Evolutionary conservation across 352 stramenopile species (phyloP).

Genomic region (Phytopythium ostracodes): DNA sequence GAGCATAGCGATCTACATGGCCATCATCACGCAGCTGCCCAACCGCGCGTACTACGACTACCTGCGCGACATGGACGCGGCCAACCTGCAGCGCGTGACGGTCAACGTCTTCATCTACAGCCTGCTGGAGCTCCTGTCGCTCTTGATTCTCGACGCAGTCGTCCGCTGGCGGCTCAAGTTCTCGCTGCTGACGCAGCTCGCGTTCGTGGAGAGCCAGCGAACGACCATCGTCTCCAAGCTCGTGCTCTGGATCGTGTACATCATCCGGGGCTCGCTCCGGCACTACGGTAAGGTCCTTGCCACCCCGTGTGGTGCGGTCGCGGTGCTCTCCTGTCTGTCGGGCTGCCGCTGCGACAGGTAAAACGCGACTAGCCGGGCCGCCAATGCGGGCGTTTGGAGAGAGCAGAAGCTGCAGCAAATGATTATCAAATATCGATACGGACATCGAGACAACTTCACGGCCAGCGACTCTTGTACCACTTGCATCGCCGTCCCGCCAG

Average conservation of each 20-base stretch:
- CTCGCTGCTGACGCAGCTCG: constrained; percentile 22
- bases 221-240: constrained; percentile 20
- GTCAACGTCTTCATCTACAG: constrained; percentile 16
- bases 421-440: too few relatives aligned
- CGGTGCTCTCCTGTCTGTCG: not conserved
- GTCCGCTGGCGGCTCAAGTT: constrained; percentile 16
- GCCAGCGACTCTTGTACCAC: too few relatives aligned
- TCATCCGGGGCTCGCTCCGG: constrained; percentile 24
- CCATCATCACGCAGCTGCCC: constrained; percentile 17
- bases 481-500: too few relatives aligned
- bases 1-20: not conserved
- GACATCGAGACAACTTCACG: too few relatives aligned
- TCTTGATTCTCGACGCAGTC: constrained; percentile 11
- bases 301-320: not conserved
- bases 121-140: constrained; percentile 15
- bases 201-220: constrained; percentile 25
- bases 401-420: too few relatives aligned
- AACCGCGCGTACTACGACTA: constrained; percentile 21
- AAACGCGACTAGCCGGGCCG: too few relatives aligned
- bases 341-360: too few relatives aligned
- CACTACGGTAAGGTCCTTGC: constrained; percentile 16
- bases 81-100: constrained; percentile 7
- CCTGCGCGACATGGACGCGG: constrained; percentile 5
- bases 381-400: too few relatives aligned
- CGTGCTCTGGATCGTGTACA: constrained; percentile 27